A percentile compares a stretch with the other conserved stretches of the same genome.
phyloP scores from a whole-genome alignment of 2,329 filamentous ascomycete species.

The Fusarium pseudocircinatum region DNA sequence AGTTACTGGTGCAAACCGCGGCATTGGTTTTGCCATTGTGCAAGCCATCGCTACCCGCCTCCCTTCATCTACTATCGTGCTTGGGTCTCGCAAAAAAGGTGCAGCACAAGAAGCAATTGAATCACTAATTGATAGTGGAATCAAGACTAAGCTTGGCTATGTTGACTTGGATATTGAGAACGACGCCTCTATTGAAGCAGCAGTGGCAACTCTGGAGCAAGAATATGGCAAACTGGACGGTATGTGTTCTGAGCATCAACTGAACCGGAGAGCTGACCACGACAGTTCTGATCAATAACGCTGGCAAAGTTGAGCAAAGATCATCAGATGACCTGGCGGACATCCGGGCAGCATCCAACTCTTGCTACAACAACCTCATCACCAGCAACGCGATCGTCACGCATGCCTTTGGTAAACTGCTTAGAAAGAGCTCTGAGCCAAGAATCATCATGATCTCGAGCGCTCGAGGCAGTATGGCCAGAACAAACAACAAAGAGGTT shows the following conservation, averaged over 20 bases:
- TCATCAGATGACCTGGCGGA: background rate
- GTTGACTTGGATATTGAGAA: conserved; percentile 7
- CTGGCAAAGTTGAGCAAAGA: background rate
- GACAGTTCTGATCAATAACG: conserved; percentile 5
- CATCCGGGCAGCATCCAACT: background rate
- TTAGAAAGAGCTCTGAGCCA: background rate
- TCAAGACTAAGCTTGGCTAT: background rate
- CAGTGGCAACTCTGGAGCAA: background rate
- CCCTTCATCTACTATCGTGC: conserved; percentile 1
- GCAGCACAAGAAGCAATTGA: background rate
- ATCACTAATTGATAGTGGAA: background rate
- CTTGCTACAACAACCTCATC: conserved; percentile 11
- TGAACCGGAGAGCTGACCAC: accelerated
- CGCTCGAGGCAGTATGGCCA: conserved; percentile 1
- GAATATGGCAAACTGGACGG: background rate
- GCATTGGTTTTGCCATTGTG: conserved; percentile 13
- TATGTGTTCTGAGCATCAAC: accelerated
- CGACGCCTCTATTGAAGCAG: background rate
- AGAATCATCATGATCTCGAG: conserved; percentile 18
- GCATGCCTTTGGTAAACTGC: background rate
- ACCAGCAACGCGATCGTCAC: background rate
- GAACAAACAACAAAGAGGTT: background rate
- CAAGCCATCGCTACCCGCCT: background rate
- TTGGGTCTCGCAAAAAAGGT: background rate
- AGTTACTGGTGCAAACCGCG: conserved; percentile 10